Conservation (phyloP, 305 asterid species). For the Fraxinus floribunda region DNA sequence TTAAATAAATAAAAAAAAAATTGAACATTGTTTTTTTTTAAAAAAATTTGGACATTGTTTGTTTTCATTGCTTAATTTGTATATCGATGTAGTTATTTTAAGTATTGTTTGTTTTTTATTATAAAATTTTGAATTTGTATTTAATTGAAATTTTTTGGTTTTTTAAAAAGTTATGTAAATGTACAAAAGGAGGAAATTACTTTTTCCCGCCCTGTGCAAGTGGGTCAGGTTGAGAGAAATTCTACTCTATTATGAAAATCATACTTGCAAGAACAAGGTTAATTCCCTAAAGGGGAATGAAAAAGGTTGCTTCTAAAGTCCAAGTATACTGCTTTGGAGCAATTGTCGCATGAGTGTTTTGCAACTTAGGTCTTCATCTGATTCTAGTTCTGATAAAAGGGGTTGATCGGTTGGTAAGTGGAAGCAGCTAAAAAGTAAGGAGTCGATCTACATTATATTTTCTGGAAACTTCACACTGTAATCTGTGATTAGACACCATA, state of each 20-base stretch:
- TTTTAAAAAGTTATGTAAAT: conserved; percentile 5
- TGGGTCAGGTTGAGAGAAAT: background rate
- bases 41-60: too few species aligned
- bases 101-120: too few species aligned
- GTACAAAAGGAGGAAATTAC: background rate
- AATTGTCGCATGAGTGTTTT: background rate
- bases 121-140: too few species aligned
- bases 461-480: background rate
- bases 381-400: background rate
- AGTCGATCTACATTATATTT: background rate
- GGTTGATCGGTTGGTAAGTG: background rate
- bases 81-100: too few species aligned
- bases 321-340: background rate
- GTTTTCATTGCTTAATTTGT: too few species aligned
- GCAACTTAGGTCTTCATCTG: background rate
- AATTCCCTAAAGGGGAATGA: background rate
- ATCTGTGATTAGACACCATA: background rate
- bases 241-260: background rate
- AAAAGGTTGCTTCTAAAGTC: background rate
- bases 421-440: background rate
- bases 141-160: too few species aligned
- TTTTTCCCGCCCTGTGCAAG: background rate
- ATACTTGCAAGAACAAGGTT: background rate
- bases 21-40: too few species aligned
- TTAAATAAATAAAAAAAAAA: too few species aligned